Evolutionary conservation across 2,329 filamentous ascomycete species (phyloP), one percentile per base, ranked within the genome.

Genomic region (Penicillium sp.): DNA sequence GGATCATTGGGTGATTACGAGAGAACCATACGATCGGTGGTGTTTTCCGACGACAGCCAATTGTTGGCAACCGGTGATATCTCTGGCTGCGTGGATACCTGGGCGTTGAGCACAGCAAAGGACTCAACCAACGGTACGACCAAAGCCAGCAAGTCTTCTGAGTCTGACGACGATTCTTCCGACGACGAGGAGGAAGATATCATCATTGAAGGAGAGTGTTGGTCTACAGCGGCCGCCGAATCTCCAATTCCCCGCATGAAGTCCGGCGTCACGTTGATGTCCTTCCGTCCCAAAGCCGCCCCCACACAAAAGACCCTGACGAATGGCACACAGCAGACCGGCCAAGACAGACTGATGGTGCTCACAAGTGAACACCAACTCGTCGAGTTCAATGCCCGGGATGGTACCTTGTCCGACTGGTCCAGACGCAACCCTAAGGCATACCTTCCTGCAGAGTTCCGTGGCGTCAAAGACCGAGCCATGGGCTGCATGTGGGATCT

Each of bases 401-500:
- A 84, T 45, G 92, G 92, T 43, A 84, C 84, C 16, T 78, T 97
- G 10, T 91, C 88, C 4, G 83, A 90, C 34, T 99, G 94, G 94
- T 91, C 91, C 8, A 84, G 90, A 60, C 83, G 89, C 36, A 96
- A 97, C 70, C 87, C 88, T 4, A 84, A 87, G n/a, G 82, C 83
- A 14, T 83, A 82, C 54, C 84, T 97, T 18, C 94, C 92, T 0
- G 79, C 81, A 3, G 83, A 89, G 45, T 93, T 95, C 71, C 84
- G 82, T 52, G 84, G 86, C 60, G 83, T 92, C 22, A 85, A 88
- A 56, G 92, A 96, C 70, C 81, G 90, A 40, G 89, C 89, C 50
- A 93, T 93, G 78, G 92, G 92, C 3, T 86, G 87, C 24, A 73
- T 96, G 38, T 97, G 93, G 92, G 89, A 95, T 68, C 79, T 88